These are phyloP conservation scores for Quercus tomentella DNA, from an alignment of 331 rosid genomes.

Conservation along the genomic window DNA sequence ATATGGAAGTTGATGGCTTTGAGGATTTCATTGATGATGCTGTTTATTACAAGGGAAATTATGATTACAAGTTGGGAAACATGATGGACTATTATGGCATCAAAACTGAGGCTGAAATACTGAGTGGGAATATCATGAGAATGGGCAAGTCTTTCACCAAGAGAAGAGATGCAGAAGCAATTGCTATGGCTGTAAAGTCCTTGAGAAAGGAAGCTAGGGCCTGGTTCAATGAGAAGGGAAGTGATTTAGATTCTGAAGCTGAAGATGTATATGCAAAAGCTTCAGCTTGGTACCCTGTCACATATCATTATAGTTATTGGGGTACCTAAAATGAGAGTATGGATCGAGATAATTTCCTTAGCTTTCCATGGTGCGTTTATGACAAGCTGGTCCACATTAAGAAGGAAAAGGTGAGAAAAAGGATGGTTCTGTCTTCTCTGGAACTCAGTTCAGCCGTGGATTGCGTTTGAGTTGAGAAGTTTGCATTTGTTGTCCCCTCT, in stretches of 20 bases:
- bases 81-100: constrained; percentile 73
- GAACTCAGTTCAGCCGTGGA: constrained; percentile 1
- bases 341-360: constrained; percentile 59
- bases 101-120: constrained; percentile 67
- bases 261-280: constrained; percentile 65
- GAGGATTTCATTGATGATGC: constrained; percentile 77
- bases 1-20: constrained; percentile 77
- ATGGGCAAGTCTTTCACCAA: constrained; percentile 50
- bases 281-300: constrained; percentile 87
- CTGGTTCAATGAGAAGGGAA: constrained; percentile 55
- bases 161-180: constrained; percentile 60
- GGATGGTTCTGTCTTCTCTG: constrained; percentile 16
- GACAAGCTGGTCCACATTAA: constrained; percentile 52
- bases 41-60: constrained; percentile 47
- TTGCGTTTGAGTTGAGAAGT: constrained; percentile 14
- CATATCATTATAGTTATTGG: constrained; percentile 61
- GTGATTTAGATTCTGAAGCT: constrained; percentile 6
- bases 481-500: background rate
- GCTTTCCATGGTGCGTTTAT: constrained; percentile 87
- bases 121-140: constrained; percentile 56
- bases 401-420: constrained; percentile 20
- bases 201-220: constrained; percentile 72
- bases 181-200: constrained; percentile 55
- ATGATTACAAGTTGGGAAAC: constrained; percentile 81
- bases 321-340: constrained; percentile 65